Percentiles rank a stretch among this genome's conserved stretches.
phyloP scores from a whole-genome alignment of 2,329 filamentous ascomycete species.

The Trematosphaeria pertusa region DNA sequence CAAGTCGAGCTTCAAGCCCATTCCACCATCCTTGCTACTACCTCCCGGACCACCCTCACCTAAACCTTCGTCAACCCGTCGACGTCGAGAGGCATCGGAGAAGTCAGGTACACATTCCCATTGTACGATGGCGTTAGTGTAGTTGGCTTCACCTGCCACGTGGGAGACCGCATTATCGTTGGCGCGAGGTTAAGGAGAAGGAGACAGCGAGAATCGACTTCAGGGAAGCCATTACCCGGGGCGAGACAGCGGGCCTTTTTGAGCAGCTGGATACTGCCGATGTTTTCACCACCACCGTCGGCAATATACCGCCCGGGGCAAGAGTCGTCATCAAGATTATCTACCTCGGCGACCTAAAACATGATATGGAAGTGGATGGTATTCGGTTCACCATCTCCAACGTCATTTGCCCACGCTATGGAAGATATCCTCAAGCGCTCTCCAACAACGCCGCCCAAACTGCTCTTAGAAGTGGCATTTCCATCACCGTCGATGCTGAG shows the following conservation, averaged over 20 bases:
- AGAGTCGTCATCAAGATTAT: conserved; percentile 67
- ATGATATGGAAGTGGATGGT: conserved; percentile 72
- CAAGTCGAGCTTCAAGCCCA: conserved; percentile 65
- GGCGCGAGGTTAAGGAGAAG: conserved; percentile 73
- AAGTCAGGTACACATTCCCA: conserved; percentile 73
- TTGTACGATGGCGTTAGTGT: conserved; percentile 76
- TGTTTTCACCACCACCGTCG: conserved; percentile 71
- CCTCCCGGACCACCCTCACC: conserved; percentile 58
- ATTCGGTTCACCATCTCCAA: conserved; percentile 74
- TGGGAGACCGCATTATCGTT: conserved; percentile 65
- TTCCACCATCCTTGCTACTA: conserved; percentile 66
- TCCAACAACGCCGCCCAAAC: conserved; percentile 13
- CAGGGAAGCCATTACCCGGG: conserved; percentile 62
- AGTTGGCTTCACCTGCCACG: conserved; percentile 69
- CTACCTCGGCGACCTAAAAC: conserved; percentile 74
- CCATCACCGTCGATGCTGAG: conserved; percentile 65
- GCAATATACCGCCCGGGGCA: conserved; percentile 68
- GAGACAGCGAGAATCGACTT: conserved; percentile 67
- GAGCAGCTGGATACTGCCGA: conserved; percentile 69
- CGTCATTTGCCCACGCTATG: conserved; percentile 71
- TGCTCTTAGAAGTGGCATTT: conserved; percentile 50
- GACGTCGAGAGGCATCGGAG: conserved; percentile 50
- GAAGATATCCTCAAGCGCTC: conserved; percentile 52
- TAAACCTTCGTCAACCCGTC: conserved; percentile 70
- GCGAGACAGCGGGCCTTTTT: conserved; percentile 69